These are phyloP conservation scores for Fusarium solani-melongenae DNA, from an alignment of 2,329 filamentous ascomycete genomes.

Conservation along the genomic window DNA sequence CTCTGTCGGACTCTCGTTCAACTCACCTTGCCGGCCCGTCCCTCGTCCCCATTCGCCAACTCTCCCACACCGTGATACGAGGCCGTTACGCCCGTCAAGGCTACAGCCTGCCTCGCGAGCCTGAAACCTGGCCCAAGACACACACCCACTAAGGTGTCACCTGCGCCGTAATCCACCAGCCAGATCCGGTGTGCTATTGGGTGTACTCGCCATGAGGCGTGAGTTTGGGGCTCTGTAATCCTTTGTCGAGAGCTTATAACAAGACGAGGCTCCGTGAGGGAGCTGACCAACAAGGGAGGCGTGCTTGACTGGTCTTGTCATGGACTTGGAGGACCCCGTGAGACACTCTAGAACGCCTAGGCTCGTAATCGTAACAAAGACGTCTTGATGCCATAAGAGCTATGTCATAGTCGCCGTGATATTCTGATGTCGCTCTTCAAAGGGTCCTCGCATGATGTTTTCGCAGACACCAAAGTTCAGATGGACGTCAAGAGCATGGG, in stretches of 20 bases:
- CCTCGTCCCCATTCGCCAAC: slow-evolving; percentile 31
- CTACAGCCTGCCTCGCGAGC: slow-evolving; percentile 26
- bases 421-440: background rate
- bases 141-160: slow-evolving; percentile 36
- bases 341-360: slow-evolving; percentile 8
- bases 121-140: slow-evolving; percentile 28
- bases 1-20: slow-evolving; percentile 6
- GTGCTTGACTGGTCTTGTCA: slow-evolving; percentile 10
- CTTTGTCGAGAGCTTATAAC: slow-evolving; percentile 10
- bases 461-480: background rate
- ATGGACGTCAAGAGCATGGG: background rate
- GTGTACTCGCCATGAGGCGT: slow-evolving; percentile 12
- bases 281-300: slow-evolving; percentile 2
- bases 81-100: slow-evolving; percentile 22
- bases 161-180: slow-evolving; percentile 24
- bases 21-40: slow-evolving; percentile 25
- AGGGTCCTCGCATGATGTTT: background rate
- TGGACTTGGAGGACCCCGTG: slow-evolving; percentile 9
- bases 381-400: slow-evolving; percentile 8
- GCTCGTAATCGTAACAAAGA: background rate
- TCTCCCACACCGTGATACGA: slow-evolving; percentile 35
- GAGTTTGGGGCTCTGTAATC: background rate
- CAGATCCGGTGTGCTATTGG: slow-evolving; percentile 20
- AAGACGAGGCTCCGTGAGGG: slow-evolving; percentile 29
- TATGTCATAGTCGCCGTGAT: slow-evolving; percentile 28